These are phyloP conservation scores for Vigna unguiculata DNA, from an alignment of 306 rosid species.

Conservation along the genomic window DNA sequence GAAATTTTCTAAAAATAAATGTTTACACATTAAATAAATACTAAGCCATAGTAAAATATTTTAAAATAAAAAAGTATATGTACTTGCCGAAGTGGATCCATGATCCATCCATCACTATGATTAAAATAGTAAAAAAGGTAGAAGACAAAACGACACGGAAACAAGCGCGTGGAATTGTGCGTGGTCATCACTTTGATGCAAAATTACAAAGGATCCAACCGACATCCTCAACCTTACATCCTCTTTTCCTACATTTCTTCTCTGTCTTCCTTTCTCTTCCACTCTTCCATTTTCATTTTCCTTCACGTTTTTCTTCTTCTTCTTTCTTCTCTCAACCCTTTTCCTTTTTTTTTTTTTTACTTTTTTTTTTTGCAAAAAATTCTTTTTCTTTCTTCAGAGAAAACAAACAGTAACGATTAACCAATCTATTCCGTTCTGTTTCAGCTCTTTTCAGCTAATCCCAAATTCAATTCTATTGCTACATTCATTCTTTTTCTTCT, in stretches of 20 bases:
- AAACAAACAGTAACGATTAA: not conserved
- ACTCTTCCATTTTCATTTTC: conserved; percentile 25
- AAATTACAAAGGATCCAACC: conserved; percentile 20
- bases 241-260: conserved; percentile 22
- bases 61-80: no score
- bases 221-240: conserved; percentile 18
- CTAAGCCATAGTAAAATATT: no score
- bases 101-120: no score
- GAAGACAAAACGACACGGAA: not conserved
- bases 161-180: conserved; percentile 34
- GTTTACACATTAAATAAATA: no score
- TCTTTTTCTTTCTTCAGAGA: not conserved
- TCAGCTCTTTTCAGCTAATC: conserved; percentile 32
- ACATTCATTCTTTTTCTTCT: not conserved
- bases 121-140: not conserved
- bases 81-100: no score
- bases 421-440: not conserved
- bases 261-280: conserved; percentile 40
- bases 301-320: not conserved
- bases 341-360: not conserved
- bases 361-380: not conserved
- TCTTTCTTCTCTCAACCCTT: not conserved
- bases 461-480: not conserved
- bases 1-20: no score
- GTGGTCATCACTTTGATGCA: conserved; percentile 1